Conservation (phyloP, 768 basidiomycete species). For the Pulveroboletus sp. region DNA sequence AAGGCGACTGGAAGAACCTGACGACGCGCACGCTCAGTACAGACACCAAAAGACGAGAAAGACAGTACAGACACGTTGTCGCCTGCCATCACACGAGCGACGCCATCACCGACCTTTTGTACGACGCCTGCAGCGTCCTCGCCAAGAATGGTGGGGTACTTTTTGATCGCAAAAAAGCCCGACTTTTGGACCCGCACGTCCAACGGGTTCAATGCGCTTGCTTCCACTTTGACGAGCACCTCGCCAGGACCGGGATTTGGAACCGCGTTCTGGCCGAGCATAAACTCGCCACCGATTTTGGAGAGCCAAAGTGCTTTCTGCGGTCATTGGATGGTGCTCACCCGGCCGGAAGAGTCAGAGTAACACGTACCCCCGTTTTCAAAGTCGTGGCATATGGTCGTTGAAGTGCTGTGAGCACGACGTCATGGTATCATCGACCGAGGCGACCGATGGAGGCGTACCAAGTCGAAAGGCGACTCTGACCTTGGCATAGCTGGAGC, state of each 20-base stretch:
- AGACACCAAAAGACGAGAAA: neutral
- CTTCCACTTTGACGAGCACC: conserved; percentile 39
- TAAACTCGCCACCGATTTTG: conserved; percentile 10
- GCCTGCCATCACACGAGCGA: conserved; percentile 31
- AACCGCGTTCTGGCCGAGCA: conserved; percentile 13
- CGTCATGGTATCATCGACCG: neutral
- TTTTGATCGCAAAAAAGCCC: conserved; percentile 20
- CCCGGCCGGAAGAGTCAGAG: neutral
- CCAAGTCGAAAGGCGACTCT: too few species aligned
- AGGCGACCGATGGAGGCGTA: too few species aligned
- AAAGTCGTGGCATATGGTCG: neutral
- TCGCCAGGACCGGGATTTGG: conserved; percentile 41
- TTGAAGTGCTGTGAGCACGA: neutral
- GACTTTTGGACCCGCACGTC: conserved; percentile 27
- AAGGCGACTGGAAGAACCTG: conserved; percentile 10
- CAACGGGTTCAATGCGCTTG: conserved; percentile 43
- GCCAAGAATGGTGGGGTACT: conserved; percentile 38
- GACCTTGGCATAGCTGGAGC: too few species aligned
- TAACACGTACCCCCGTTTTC: neutral
- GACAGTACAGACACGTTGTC: conserved; percentile 23
- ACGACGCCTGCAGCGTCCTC: conserved; percentile 39
- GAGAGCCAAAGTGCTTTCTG: conserved; percentile 20
- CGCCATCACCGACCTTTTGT: conserved; percentile 35
- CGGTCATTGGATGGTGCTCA: neutral
- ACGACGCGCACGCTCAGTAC: neutral